These are phyloP conservation scores for Hypomontagnella submonticulosa DNA, from an alignment of 495 filamentous ascomycete species.

Conservation along the genomic window DNA sequence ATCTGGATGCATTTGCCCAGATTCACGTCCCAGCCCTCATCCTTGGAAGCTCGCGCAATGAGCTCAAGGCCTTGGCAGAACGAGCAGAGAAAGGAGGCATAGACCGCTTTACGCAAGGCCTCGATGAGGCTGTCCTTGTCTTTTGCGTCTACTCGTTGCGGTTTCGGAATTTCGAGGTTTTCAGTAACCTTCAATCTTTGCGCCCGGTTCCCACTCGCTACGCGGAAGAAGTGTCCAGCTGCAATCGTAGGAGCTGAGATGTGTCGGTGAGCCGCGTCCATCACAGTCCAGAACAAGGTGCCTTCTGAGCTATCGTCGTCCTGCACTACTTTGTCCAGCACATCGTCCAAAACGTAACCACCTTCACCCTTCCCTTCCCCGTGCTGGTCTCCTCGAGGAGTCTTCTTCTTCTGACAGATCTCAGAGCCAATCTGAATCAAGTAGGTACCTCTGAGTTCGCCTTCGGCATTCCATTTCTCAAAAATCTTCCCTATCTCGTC, in stretches of 20 bases:
- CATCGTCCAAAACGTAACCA: constrained; percentile 68
- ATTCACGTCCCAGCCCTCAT: constrained; percentile 72
- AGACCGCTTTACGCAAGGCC: constrained; percentile 69
- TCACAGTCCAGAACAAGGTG: constrained; percentile 72
- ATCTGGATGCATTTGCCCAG: constrained; percentile 70
- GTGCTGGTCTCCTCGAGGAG: constrained; percentile 24
- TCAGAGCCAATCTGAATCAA: constrained; percentile 72
- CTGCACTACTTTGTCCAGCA: constrained; percentile 82
- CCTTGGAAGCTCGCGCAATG: constrained; percentile 68
- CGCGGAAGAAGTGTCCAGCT: constrained; percentile 71
- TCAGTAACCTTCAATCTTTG: constrained; percentile 59
- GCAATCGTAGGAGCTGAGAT: constrained; percentile 73
- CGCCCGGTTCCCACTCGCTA: constrained; percentile 70
- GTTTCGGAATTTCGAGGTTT: constrained; percentile 54
- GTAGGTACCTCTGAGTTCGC: constrained; percentile 70
- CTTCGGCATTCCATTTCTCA: constrained; percentile 67
- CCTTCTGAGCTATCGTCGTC: constrained; percentile 75
- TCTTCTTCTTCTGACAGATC: constrained; percentile 62
- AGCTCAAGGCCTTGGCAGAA: constrained; percentile 76
- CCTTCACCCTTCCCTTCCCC: constrained; percentile 51
- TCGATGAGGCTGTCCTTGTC: constrained; percentile 66
- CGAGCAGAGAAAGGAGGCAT: constrained; percentile 69
- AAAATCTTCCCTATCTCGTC: constrained; percentile 73
- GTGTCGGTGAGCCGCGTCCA: constrained; percentile 70
- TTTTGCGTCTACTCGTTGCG: constrained; percentile 51